Conservation (phyloP, 805 yeast species). For the Barnettozyma botsteinii region DNA sequence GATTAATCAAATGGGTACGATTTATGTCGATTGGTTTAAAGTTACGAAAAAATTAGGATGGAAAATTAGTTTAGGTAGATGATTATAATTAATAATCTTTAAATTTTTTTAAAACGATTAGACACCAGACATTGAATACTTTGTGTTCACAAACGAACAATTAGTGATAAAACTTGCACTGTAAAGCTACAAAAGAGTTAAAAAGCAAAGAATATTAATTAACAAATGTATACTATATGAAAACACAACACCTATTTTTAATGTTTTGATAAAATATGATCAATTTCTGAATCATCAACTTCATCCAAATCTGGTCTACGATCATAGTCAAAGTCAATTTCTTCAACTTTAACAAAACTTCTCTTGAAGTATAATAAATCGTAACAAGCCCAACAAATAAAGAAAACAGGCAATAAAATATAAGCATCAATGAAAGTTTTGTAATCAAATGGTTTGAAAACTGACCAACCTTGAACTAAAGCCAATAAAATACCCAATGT, state of each 20-base stretch:
- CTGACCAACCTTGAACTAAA: constrained; percentile 44
- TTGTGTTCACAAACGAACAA: no score
- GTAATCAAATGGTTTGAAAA: constrained; percentile 43
- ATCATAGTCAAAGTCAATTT: constrained; percentile 45
- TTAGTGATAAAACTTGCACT: no score
- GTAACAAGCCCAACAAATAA: constrained; percentile 36
- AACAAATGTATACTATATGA: no score
- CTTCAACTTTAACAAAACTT: constrained; percentile 33
- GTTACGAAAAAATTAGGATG: constrained; percentile 36
- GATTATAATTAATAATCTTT: neutral
- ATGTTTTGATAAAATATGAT: neutral
- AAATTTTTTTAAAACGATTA: neutral
- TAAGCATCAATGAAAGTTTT: constrained; percentile 54
- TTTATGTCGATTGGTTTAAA: constrained; percentile 39
- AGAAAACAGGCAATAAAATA: constrained; percentile 54
- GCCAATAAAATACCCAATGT: constrained; percentile 34
- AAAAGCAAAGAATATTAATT: no score
- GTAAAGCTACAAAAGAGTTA: no score
- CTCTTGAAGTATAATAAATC: constrained; percentile 36
- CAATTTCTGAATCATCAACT: constrained; percentile 2
- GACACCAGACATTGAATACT: no score
- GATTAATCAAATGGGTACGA: constrained; percentile 26
- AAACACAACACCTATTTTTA: no score
- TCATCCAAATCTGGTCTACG: constrained; percentile 36
- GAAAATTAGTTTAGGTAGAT: constrained; percentile 27